phyloP scores from a whole-genome alignment of 345 rosid species.

The Theobroma cacao region DNA sequence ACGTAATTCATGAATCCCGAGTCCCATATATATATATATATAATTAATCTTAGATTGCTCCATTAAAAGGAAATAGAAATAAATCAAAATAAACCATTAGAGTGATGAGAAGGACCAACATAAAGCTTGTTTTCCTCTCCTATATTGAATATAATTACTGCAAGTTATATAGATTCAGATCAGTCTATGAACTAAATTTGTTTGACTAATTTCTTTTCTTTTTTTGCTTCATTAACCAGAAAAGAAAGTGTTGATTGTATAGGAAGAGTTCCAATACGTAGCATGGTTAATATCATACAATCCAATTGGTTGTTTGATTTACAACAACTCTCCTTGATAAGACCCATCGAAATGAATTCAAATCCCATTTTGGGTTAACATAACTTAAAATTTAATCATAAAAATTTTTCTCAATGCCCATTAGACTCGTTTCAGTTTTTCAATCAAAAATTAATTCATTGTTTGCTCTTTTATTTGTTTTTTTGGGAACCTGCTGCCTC shows the following conservation, averaged over 20 bases:
- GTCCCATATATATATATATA: neutral
- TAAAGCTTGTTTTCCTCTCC: no score
- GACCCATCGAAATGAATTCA: conserved; percentile 10
- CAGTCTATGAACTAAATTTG: conserved; percentile 26
- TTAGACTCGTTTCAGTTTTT: neutral
- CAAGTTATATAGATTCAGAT: no score
- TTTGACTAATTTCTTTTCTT: conserved; percentile 22
- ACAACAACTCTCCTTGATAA: conserved; percentile 27
- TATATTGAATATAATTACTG: no score
- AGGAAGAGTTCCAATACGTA: conserved; percentile 34
- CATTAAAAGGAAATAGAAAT: no score
- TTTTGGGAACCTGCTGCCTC: neutral
- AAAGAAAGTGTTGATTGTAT: conserved; percentile 7
- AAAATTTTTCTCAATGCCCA: neutral
- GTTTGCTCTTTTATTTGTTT: neutral
- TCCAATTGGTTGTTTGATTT: conserved; percentile 30
- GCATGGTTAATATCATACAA: conserved; percentile 36
- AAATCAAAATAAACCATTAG: no score
- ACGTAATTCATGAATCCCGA: conserved; percentile 15
- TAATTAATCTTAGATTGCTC: conserved; percentile 9
- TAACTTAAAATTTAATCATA: conserved; percentile 24
- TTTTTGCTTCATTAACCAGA: conserved; percentile 41
- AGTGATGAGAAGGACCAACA: no score
- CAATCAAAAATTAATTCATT: neutral
- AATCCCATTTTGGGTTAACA: neutral